Evolutionary conservation across 345 rosid species (phyloP).

Genomic region (Balakata baccata): DNA sequence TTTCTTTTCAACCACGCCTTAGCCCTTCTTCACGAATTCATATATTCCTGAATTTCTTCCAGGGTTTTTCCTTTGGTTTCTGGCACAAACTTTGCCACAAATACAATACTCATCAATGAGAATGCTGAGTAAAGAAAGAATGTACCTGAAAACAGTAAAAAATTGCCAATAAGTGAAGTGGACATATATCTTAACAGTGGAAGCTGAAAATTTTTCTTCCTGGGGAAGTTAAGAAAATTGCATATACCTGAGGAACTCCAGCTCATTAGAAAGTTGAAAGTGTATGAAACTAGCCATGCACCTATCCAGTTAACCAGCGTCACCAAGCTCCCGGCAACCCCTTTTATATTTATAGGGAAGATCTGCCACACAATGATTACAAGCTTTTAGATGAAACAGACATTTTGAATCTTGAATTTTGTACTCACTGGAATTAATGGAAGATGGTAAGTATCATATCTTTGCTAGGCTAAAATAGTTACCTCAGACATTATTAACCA

Average conservation of each 20-base stretch:
- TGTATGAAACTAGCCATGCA: conserved; percentile 90
- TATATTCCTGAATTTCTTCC: conserved; percentile 77
- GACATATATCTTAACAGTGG: background rate
- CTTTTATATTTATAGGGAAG: conserved; percentile 79
- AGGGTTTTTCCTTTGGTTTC: conserved; percentile 93
- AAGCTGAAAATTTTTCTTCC: background rate
- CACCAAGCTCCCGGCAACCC: conserved; percentile 85
- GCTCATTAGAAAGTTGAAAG: conserved; percentile 75
- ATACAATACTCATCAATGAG: conserved; percentile 54
- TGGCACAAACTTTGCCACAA: conserved; percentile 74
- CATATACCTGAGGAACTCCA: conserved; percentile 74
- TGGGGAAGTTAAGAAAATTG: background rate
- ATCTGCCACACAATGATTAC: conserved; percentile 41
- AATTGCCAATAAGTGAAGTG: background rate
- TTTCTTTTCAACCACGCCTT: background rate
- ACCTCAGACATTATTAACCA: conserved; percentile 99
- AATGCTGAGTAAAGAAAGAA: conserved; percentile 64
- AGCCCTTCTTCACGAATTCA: conserved; percentile 38
- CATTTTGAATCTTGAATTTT: background rate
- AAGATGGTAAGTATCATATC: background rate
- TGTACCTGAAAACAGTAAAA: conserved; percentile 51
- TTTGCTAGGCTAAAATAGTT: background rate
- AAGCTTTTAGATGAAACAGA: background rate
- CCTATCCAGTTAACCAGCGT: conserved; percentile 89
- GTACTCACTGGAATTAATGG: background rate